These are phyloP conservation scores for Picochlorum sp. DNA, from an alignment of 139 green algal species.

Conservation along the genomic window DNA sequence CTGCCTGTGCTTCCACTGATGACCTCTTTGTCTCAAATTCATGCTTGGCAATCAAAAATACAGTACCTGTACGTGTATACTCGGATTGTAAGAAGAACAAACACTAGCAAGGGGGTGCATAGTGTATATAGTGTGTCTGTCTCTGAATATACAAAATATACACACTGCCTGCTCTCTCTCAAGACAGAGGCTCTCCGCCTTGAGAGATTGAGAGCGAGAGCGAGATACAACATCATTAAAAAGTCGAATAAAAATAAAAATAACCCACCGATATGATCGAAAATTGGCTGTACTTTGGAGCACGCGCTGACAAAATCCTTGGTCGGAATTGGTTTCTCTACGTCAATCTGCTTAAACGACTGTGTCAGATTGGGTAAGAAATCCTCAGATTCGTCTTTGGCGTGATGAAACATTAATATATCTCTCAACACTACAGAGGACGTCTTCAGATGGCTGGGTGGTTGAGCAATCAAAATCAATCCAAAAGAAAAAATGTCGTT, in stretches of 20 bases:
- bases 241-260: neutral
- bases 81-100: too few species aligned
- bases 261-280: slow-evolving; percentile 26
- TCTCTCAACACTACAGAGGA: too few species aligned
- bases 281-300: slow-evolving; percentile 25
- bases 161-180: too few species aligned
- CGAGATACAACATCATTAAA: neutral
- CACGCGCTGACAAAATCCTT: slow-evolving; percentile 13
- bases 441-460: too few species aligned
- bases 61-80: slow-evolving; percentile 10
- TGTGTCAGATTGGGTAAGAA: slow-evolving; percentile 8
- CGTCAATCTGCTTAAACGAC: slow-evolving; percentile 6
- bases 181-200: too few species aligned
- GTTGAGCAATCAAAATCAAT: too few species aligned
- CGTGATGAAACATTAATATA: slow-evolving; percentile 7
- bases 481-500: too few species aligned
- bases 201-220: too few species aligned
- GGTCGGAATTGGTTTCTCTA: slow-evolving; percentile 3
- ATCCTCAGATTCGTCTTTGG: neutral
- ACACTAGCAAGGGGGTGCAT: too few species aligned
- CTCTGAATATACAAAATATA: too few species aligned
- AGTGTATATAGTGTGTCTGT: too few species aligned
- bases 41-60: slow-evolving; percentile 33
- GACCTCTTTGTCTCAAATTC: slow-evolving; percentile 32
- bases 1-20: slow-evolving; percentile 17